Conservation (phyloP, 2,329 filamentous ascomycete species). For the Xylaria polymorpha region DNA sequence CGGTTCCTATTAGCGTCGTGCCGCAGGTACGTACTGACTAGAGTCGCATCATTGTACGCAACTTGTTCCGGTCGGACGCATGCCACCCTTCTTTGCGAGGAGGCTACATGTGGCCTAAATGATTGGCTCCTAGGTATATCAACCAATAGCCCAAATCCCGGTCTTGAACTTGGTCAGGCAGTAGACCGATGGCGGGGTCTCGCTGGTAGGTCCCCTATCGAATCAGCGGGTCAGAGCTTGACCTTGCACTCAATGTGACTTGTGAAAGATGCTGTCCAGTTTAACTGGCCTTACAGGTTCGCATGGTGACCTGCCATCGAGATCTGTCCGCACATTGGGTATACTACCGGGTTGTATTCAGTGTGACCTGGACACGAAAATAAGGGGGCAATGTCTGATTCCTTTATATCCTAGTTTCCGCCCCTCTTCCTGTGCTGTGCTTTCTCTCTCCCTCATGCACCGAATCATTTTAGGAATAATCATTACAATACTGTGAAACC, state of each 20-base stretch:
- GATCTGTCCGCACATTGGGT: conserved; percentile 18
- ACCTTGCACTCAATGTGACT: conserved; percentile 1
- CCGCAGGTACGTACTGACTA: conserved; percentile 7
- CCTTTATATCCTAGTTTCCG: conserved; percentile 29
- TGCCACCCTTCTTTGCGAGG: conserved; percentile 27
- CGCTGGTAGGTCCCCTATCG: conserved; percentile 17
- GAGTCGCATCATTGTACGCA: conserved; percentile 9
- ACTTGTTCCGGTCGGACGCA: conserved; percentile 23
- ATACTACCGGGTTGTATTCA: conserved; percentile 14
- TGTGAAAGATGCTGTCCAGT: conserved; percentile 10
- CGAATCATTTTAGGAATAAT: conserved; percentile 20
- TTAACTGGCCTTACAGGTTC: background rate
- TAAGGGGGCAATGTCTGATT: conserved; percentile 2
- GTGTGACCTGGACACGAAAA: conserved; percentile 15
- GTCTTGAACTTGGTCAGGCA: conserved; percentile 13
- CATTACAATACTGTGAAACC: conserved; percentile 27
- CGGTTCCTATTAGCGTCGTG: conserved; percentile 7
- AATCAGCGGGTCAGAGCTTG: conserved; percentile 5
- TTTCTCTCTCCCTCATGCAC: conserved; percentile 24
- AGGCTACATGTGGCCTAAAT: conserved; percentile 45
- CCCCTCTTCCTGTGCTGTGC: conserved; percentile 4
- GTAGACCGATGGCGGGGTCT: conserved; percentile 23
- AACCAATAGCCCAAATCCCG: conserved; percentile 12
- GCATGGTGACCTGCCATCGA: background rate
- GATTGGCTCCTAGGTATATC: conserved; percentile 44